These are phyloP conservation scores for Phialophora verrucosa DNA, from an alignment of 2,329 filamentous ascomycete genomes.

Conservation along the genomic window DNA sequence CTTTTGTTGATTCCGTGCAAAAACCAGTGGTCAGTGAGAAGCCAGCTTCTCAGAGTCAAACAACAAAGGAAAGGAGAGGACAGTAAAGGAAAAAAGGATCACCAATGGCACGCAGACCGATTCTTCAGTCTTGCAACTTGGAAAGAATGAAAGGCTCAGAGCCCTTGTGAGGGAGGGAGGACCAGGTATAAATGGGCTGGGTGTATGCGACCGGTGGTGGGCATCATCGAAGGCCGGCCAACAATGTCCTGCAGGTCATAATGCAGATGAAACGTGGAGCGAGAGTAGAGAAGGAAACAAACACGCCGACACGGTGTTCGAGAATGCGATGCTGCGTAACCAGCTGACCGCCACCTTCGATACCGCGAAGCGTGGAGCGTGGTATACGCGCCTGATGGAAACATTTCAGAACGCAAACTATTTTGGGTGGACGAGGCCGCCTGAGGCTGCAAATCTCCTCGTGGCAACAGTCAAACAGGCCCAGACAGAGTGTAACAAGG, in stretches of 20 bases:
- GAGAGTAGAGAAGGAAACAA: conserved; percentile 32
- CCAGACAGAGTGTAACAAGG: conserved; percentile 29
- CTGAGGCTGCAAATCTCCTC: conserved; percentile 14
- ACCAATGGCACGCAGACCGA: conserved; percentile 34
- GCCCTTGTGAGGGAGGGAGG: conserved; percentile 29
- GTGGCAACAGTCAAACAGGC: conserved; percentile 18
- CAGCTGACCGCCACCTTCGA: conserved; percentile 26
- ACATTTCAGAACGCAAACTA: conserved; percentile 32
- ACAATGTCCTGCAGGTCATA: conserved; percentile 35
- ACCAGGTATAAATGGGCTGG: conserved; percentile 39
- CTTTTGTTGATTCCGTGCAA: conserved; percentile 27
- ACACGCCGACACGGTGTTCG: conserved; percentile 29
- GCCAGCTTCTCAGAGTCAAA: conserved; percentile 36
- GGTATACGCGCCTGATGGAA: conserved; percentile 35
- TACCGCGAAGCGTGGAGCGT: conserved; percentile 33
- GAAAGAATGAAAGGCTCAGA: conserved; percentile 40
- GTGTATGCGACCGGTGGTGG: conserved; percentile 33
- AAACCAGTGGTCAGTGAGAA: conserved; percentile 29
- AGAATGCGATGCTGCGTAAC: conserved; percentile 34
- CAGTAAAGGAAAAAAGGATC: conserved; percentile 29
- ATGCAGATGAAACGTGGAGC: conserved; percentile 37
- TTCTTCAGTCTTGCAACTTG: conserved; percentile 35
- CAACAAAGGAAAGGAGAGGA: conserved; percentile 37
- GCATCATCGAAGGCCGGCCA: conserved; percentile 31
- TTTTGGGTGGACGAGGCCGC: conserved; percentile 27